phyloP scores from a whole-genome alignment of 768 basidiomycete genomes.

The Sarcodon aspratus region DNA sequence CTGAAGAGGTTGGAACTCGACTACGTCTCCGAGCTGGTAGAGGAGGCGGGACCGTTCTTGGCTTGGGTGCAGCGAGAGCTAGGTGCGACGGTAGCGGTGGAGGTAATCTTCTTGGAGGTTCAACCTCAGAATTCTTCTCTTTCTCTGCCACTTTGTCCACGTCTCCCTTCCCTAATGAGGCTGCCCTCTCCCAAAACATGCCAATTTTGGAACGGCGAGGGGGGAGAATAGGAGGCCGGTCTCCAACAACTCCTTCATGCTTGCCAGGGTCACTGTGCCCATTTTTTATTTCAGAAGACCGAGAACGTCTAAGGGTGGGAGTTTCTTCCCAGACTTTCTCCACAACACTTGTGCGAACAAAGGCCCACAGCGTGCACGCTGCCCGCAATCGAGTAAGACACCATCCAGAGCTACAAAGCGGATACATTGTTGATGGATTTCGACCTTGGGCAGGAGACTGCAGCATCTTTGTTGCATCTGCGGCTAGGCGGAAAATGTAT shows the following conservation, averaged over 20 bases:
- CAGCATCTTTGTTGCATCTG: constrained; percentile 12
- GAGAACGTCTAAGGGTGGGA: background rate
- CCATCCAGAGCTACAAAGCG: constrained; percentile 79
- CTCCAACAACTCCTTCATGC: constrained; percentile 6
- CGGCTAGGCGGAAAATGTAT: constrained; percentile 56
- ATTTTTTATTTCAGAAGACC: constrained; percentile 1
- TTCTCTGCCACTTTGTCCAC: constrained; percentile 3
- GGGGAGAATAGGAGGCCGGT: constrained; percentile 3
- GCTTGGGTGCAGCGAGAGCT: background rate
- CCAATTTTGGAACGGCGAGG: constrained; percentile 12
- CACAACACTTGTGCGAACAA: constrained; percentile 69
- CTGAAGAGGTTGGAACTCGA: background rate
- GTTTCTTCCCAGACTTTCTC: constrained; percentile 83
- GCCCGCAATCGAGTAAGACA: constrained; percentile 72
- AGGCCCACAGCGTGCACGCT: constrained; percentile 88
- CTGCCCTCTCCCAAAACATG: constrained; percentile 15
- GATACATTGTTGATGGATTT: constrained; percentile 45
- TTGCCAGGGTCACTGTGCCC: constrained; percentile 9
- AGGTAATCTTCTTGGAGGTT: constrained; percentile 9
- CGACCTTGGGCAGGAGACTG: constrained; percentile 13
- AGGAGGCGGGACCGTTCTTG: background rate
- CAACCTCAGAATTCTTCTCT: constrained; percentile 4
- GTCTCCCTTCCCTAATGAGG: constrained; percentile 2
- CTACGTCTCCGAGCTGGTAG: background rate
- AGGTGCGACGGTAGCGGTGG: constrained; percentile 11